Conservation (phyloP, 2,329 filamentous ascomycete genomes). For the Botrytis sinoallii region DNA sequence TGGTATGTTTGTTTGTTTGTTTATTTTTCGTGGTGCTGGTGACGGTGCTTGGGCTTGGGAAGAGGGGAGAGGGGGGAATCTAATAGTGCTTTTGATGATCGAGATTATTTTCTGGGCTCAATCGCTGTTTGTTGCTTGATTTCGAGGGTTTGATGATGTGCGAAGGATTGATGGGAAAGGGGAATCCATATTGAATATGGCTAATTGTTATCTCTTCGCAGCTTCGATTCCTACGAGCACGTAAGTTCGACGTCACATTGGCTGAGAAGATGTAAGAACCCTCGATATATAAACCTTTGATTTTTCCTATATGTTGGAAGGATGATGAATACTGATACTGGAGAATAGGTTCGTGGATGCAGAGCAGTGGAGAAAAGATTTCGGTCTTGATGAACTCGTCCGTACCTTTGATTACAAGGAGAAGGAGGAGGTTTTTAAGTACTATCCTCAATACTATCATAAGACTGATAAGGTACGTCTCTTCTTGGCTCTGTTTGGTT, state of each 20-base stretch:
- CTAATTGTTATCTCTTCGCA: conserved; percentile 37
- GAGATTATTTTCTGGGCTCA: neutral
- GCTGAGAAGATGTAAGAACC: conserved; percentile 79
- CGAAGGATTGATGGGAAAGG: neutral
- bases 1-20: conserved; percentile 57
- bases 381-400: conserved; percentile 77
- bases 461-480: conserved; percentile 77
- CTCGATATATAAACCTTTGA: neutral
- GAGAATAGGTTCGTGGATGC: conserved; percentile 75
- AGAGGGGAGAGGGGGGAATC: neutral
- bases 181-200: neutral
- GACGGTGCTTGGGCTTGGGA: neutral
- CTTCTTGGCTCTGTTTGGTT: neutral
- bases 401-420: conserved; percentile 83
- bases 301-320: neutral
- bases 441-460: conserved; percentile 99
- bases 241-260: conserved; percentile 86
- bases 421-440: conserved; percentile 78
- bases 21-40: neutral
- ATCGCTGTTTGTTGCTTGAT: neutral
- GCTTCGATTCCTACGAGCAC: conserved; percentile 86
- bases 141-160: neutral
- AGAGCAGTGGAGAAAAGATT: conserved; percentile 88
- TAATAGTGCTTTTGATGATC: neutral
- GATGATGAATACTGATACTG: conserved; percentile 20